Evolutionary conservation across 2,329 filamentous ascomycete species (phyloP).

Genomic region (Pseudopyrenochaeta lycopersici): DNA sequence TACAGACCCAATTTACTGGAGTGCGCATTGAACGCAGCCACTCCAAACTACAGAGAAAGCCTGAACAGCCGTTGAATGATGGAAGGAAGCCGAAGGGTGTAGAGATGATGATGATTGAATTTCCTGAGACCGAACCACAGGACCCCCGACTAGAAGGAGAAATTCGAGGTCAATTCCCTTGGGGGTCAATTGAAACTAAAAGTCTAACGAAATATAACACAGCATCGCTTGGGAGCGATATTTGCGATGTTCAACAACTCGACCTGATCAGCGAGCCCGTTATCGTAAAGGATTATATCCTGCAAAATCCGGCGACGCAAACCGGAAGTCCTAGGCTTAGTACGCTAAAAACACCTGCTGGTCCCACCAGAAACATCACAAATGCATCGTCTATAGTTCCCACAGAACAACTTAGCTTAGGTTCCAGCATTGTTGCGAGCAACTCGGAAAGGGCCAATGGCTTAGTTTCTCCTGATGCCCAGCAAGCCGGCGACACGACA

Average conservation of each 20-base stretch:
- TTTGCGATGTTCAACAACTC: neutral
- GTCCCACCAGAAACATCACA: neutral
- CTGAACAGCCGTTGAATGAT: neutral
- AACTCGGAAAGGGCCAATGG: too few relatives aligned
- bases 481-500: too few relatives aligned
- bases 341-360: neutral
- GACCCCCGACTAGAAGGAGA: constrained; percentile 2
- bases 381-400: neutral
- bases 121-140: constrained; percentile 4
- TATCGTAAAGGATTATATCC: neutral
- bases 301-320: neutral
- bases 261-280: constrained; percentile 5
- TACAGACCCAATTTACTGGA: constrained; percentile 6
- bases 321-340: neutral
- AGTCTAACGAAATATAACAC: constrained; percentile 3
- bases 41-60: neutral
- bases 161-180: constrained; percentile 13
- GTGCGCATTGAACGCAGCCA: constrained; percentile 1
- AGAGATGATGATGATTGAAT: constrained; percentile 12
- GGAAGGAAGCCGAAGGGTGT: constrained; percentile 10
- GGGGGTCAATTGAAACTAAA: constrained; percentile 7
- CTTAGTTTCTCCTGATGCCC: too few relatives aligned
- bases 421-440: too few relatives aligned
- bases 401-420: too few relatives aligned
- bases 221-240: neutral